Evolutionary conservation across 306 rosid species (phyloP), one percentile per base, ranked within the genome.

Genomic region (Argentina anserina): DNA sequence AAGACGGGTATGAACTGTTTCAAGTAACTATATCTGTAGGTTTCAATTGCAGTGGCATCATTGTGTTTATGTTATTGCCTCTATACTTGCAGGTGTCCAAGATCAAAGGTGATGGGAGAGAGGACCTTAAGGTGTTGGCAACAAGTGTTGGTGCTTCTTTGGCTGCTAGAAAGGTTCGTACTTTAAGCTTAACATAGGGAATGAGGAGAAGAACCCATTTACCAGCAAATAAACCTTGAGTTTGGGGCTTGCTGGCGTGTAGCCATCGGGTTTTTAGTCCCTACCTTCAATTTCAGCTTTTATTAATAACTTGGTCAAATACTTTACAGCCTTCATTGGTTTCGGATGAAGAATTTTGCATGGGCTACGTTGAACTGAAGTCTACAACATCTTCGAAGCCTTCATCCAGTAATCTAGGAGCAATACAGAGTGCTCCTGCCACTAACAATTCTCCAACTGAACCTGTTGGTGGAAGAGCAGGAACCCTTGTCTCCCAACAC

Each of bases 51-150:
- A 52, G 26, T 75, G 56, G 62, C n/a, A 20, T 50, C 53, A 39
- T 58, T 26, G n/a, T 69, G 29, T 37, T 28, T 34, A 59, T 52
- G 20, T 46, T 31, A 18, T 69, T 69, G 18, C 69, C 49, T 33
- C 56, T 37, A 52, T 75, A 40, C 71, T 17, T 84, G 80, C 77
- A 94, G 99, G 97, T 94, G 20, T 87, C 90, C 75, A 94, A 94
- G 93, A 94, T 94, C 79, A 94, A 94, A 83, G 86, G 85, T 76
- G 99, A 94, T 68, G 99, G 90, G 71, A 94, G 97, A 81, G 99
- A 94, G 81, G 99, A 94, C 86, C 93, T 94, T 62, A 94, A 94
- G 87, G 99, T 94, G 79, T 84, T 94, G 84, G 99, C 99, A 65
- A 94, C 96, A 56, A 96, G 97, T 49, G 99, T 94, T 72, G 91